Percentiles rank a stretch among this genome's conserved stretches.
phyloP scores from a whole-genome alignment of 805 yeast species.

The Kodamaea hsintzibuensis region DNA sequence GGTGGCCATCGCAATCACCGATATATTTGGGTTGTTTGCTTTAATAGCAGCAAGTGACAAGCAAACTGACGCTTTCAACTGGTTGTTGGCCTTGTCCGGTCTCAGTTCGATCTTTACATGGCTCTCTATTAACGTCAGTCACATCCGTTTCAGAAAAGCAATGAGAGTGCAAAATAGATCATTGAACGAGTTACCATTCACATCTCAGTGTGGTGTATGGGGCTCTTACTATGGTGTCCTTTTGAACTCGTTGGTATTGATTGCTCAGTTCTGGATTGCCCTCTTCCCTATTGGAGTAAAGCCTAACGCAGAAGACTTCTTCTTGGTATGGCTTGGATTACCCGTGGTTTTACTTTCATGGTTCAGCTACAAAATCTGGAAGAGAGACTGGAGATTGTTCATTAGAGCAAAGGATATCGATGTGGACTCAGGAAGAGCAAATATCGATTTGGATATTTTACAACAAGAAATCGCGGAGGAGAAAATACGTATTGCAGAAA shows the following conservation, averaged over 20 bases:
- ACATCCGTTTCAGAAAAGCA: slow-evolving; percentile 62
- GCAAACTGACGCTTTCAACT: slow-evolving; percentile 60
- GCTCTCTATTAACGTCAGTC: slow-evolving; percentile 71
- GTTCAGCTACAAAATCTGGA: slow-evolving; percentile 44
- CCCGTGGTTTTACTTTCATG: slow-evolving; percentile 46
- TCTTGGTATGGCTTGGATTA: slow-evolving; percentile 47
- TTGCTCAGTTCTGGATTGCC: slow-evolving; percentile 43
- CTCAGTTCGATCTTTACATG: slow-evolving; percentile 73
- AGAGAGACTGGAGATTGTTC: slow-evolving; percentile 44
- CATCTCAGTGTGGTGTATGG: slow-evolving; percentile 34
- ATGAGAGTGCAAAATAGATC: slow-evolving; percentile 48
- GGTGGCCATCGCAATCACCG: slow-evolving; percentile 56
- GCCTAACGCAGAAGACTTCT: slow-evolving; percentile 38
- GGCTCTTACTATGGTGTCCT: slow-evolving; percentile 36
- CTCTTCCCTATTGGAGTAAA: slow-evolving; percentile 38
- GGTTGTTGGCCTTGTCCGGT: slow-evolving; percentile 76
- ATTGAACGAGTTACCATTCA: slow-evolving; percentile 35
- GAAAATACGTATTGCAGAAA: slow-evolving; percentile 45
- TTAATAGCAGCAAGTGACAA: slow-evolving; percentile 60
- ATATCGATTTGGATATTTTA: slow-evolving; percentile 53
- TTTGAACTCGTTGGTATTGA: slow-evolving; percentile 33
- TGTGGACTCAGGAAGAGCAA: slow-evolving; percentile 62
- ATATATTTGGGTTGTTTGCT: slow-evolving; percentile 56
- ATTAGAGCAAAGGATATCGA: slow-evolving; percentile 52
- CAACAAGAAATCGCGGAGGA: slow-evolving; percentile 60